phyloP scores from a whole-genome alignment of 1,284 basidiomycete species.

The Leccinum griseonigrum region DNA sequence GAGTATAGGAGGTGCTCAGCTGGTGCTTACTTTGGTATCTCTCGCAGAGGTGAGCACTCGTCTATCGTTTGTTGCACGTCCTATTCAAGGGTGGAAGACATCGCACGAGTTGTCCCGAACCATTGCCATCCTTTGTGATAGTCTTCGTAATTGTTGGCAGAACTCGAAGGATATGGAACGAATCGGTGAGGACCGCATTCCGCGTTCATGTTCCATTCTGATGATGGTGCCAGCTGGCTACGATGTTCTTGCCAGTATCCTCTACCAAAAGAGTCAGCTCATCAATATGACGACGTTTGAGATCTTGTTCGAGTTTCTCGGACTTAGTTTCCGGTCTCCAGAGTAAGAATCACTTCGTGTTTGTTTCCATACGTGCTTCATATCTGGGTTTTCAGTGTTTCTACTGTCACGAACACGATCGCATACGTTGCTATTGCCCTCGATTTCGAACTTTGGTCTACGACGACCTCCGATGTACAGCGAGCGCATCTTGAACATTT shows the following conservation, averaged over 20 bases:
- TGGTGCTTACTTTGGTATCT: conserved; percentile 76
- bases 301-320: conserved; percentile 80
- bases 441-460: conserved; percentile 90
- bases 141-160: conserved; percentile 83
- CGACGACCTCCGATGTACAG: conserved; percentile 67
- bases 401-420: conserved; percentile 78
- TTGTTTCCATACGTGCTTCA: conserved; percentile 7
- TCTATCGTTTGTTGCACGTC: conserved; percentile 1
- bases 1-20: conserved; percentile 80
- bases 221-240: conserved; percentile 68
- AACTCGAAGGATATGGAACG: conserved; percentile 91
- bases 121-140: conserved; percentile 72
- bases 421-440: conserved; percentile 85
- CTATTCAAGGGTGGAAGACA: conserved; percentile 42
- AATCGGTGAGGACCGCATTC: conserved; percentile 52
- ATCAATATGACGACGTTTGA: conserved; percentile 78
- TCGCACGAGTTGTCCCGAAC: conserved; percentile 72
- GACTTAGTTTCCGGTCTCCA: conserved; percentile 77
- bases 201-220: neutral
- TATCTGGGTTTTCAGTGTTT: conserved; percentile 47
- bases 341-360: conserved; percentile 51
- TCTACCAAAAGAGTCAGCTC: conserved; percentile 71
- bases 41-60: conserved; percentile 57
- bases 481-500: conserved; percentile 81
- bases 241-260: conserved; percentile 77